Conservation (phyloP, 176 grass and related monocot genomes). For the Saccharum spontaneum region DNA sequence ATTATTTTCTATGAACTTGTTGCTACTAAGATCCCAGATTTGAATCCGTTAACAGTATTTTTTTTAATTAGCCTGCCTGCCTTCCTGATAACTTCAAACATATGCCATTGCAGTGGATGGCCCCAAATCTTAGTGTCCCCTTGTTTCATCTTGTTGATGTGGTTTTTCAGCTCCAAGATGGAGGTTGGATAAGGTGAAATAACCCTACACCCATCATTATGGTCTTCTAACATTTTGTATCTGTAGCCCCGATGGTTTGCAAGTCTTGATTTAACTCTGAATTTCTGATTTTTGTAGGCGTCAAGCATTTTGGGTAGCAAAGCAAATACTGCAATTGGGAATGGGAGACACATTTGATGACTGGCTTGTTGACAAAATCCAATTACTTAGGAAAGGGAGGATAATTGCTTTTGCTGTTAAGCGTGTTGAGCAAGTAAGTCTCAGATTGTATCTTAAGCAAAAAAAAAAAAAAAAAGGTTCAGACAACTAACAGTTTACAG, state of each 20-base stretch:
- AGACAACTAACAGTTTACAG: background rate
- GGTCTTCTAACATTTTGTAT: constrained; percentile 24
- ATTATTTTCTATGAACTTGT: constrained; percentile 22
- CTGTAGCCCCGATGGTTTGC: constrained; percentile 1
- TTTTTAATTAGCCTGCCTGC: background rate
- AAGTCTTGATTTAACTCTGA: background rate
- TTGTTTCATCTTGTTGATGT: constrained; percentile 97
- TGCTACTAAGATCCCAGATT: constrained; percentile 9
- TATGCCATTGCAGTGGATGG: constrained; percentile 74
- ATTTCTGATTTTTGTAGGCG: constrained; percentile 52
- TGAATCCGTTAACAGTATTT: background rate
- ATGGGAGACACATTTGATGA: constrained; percentile 99
- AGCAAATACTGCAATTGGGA: constrained; percentile 94
- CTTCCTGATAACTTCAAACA: constrained; percentile 13
- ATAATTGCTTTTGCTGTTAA: constrained; percentile 87
- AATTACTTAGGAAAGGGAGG: constrained; percentile 79
- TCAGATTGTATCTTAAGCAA: background rate
- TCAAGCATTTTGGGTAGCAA: constrained; percentile 99
- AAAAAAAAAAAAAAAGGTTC: background rate
- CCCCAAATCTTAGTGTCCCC: constrained; percentile 90
- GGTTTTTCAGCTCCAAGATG: constrained; percentile 94
- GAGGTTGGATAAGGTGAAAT: constrained; percentile 94
- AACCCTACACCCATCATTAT: constrained; percentile 26
- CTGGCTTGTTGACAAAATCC: constrained; percentile 99
- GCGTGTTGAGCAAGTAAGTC: constrained; percentile 87